Evolutionary conservation across 306 rosid species (phyloP), one percentile per base, ranked within the genome.

Genomic region (Lotus japonicus): DNA sequence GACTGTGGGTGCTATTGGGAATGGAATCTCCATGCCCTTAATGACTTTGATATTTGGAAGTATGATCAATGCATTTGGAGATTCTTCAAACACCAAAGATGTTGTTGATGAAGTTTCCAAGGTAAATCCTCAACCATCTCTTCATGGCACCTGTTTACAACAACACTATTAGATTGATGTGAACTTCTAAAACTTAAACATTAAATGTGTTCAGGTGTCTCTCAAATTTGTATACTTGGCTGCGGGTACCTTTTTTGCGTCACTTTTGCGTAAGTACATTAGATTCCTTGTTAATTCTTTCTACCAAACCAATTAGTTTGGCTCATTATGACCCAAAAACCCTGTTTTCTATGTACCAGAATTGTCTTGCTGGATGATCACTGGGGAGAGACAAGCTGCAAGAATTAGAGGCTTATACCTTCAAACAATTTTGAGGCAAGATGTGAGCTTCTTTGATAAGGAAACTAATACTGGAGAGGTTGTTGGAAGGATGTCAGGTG

Each of bases 311-410:
- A 13, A 4, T 35, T 64, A 9, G 15, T 74, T 46, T 63, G 57
- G 58, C 16, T 70, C 19, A 23, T 36, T 39, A 12, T 60, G 43
- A 64, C 31, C 11, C 5, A 43, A 50, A 17, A 26, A 31, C 58
- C 18, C 4, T 53, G 35, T 63, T 79, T 76, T 6, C 28, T 67
- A 15, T 57, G 18, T 74, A 68, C 4, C 83, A 88, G 96, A 91
- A 83, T 74, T 91, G 75, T 69, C 87, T 12, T 81, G 96, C 65
- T 92, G 98, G 98, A 84, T 92, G 95, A 77, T 89, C 44, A 87
- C 95, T 7, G 96, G 98, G 54, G 96, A 92, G 66, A 87, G 96
- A 77, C 98, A 89, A 45, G 88, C 98, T 28, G 84, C 95, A 50
- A 64, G 95, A 70, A 89, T 92, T 33, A 81, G 98, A 68, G 71